phyloP scores from a whole-genome alignment of 108 stramenopile species.

The Nitzschia putrida region DNA sequence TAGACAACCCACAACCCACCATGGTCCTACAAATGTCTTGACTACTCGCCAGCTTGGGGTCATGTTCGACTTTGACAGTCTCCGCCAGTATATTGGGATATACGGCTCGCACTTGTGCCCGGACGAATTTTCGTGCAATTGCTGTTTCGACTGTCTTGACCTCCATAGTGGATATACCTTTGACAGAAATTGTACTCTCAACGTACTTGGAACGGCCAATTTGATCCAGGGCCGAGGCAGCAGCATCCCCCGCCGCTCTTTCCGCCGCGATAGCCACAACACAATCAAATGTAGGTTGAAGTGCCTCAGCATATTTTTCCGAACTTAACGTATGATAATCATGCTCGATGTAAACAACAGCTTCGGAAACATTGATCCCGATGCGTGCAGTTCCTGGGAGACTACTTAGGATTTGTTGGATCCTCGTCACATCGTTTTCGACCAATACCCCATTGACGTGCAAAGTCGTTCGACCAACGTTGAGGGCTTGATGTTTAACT shows the following conservation, averaged over 20 bases:
- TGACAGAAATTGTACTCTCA: constrained; percentile 61
- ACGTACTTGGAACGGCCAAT: constrained; percentile 61
- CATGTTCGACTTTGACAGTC: constrained; percentile 78
- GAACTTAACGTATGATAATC: constrained; percentile 43
- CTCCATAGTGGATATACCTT: constrained; percentile 32
- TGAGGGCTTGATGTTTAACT: constrained; percentile 1
- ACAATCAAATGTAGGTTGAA: constrained; percentile 14
- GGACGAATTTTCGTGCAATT: constrained; percentile 54
- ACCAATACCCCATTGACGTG: constrained; percentile 15
- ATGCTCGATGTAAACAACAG: constrained; percentile 60
- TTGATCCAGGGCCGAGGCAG: constrained; percentile 23
- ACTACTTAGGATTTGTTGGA: constrained; percentile 32
- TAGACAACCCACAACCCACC: constrained; percentile 15
- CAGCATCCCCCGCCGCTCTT: constrained; percentile 11
- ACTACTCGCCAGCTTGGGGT: constrained; percentile 51
- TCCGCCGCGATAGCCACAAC: constrained; percentile 1
- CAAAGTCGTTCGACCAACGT: constrained; percentile 34
- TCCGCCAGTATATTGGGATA: constrained; percentile 55
- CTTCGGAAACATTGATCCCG: constrained; percentile 51
- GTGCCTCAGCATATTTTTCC: constrained; percentile 3
- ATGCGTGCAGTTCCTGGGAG: constrained; percentile 49
- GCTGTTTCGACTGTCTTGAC: constrained; percentile 38
- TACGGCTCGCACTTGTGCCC: constrained; percentile 59
- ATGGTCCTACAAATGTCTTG: constrained; percentile 26
- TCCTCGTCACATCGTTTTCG: constrained; percentile 18